Conservation (phyloP, 2,329 filamentous ascomycete genomes). For the Exophiala dermatitidis region DNA sequence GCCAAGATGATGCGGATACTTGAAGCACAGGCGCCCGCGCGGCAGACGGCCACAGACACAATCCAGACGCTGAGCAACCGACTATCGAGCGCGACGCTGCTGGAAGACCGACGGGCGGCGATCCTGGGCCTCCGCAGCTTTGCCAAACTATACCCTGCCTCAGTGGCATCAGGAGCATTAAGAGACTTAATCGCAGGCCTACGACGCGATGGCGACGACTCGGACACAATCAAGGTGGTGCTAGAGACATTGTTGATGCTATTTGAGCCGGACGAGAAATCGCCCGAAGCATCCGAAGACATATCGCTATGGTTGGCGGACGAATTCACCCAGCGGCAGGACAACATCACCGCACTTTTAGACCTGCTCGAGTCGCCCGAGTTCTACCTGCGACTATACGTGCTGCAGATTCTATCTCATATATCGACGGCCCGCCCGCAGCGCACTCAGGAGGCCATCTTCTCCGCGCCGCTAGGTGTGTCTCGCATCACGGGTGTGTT, state of each 20-base stretch:
- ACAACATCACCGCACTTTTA: slow-evolving; percentile 86
- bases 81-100: slow-evolving; percentile 77
- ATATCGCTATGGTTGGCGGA: slow-evolving; percentile 94
- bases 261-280: slow-evolving; percentile 62
- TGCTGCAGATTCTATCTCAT: slow-evolving; percentile 78
- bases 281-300: slow-evolving; percentile 67
- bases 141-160: slow-evolving; percentile 91
- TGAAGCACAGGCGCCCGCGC: slow-evolving; percentile 71
- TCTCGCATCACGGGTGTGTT: slow-evolving; percentile 75
- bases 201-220: slow-evolving; percentile 82
- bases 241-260: slow-evolving; percentile 93
- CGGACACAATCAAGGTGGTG: slow-evolving; percentile 91
- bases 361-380: slow-evolving; percentile 81
- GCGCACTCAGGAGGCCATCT: slow-evolving; percentile 87
- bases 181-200: slow-evolving; percentile 79
- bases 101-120: slow-evolving; percentile 89
- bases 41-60: slow-evolving; percentile 92
- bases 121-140: slow-evolving; percentile 92
- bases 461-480: slow-evolving; percentile 80
- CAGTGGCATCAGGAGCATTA: slow-evolving; percentile 87
- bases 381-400: slow-evolving; percentile 87
- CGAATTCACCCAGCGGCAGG: slow-evolving; percentile 95
- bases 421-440: slow-evolving; percentile 81
- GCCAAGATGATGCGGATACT: slow-evolving; percentile 50
- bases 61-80: slow-evolving; percentile 85